Evolutionary conservation across 2,329 filamentous ascomycete genomes (phyloP), one percentile per base, ranked within the genome.

Genomic region (Orbilia javanica): DNA sequence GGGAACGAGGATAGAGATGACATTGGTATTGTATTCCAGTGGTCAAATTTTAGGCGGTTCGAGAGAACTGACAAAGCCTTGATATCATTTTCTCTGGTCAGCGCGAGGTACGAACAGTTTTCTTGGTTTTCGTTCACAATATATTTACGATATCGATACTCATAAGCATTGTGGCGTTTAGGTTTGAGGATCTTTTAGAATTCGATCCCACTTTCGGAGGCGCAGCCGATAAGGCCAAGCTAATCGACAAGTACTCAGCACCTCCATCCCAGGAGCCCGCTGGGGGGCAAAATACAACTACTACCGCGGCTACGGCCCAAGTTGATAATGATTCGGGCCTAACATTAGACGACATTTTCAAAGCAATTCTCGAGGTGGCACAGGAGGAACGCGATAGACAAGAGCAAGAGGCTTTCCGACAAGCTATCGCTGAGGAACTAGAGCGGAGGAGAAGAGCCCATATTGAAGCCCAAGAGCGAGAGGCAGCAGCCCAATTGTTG

Each of bases 161-260:
- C 13, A 64, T 15, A 22, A 13, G 10, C 2, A 15, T 1, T 13
- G 2, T 10, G 22, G n/a, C 4, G 39, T 42, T 7, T 29, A 77
- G 73, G 46, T 77, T 77, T 44, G 73, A 77, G 42, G 73, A 77
- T 25, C 62, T 77, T 1, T 39, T 77, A 39, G 73, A 77, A 53
- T 77, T 65, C 57, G 73, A 77, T 27, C n/a, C 31, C 2, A 39
- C 18, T 8, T 76, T 70, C 39, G 65, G 72, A 20, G 72, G 72
- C 18, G 72, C 71, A 27, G 18, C 18, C 15, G 53, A 75, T 34
- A 75, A 69, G 5, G 72, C 72, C 25, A 76, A 76, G 48, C 36
- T 10, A 29, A 70, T 76, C 13, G 65, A 57, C 29, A 76, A 39
- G 64, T 76, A 76, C 39, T 18, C 44, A 6, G 31, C 65, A 15